Evolutionary conservation across 768 basidiomycete genomes (phyloP), one percentile per base, ranked within the genome.

Genomic region (Gloeophyllum trabeum): DNA sequence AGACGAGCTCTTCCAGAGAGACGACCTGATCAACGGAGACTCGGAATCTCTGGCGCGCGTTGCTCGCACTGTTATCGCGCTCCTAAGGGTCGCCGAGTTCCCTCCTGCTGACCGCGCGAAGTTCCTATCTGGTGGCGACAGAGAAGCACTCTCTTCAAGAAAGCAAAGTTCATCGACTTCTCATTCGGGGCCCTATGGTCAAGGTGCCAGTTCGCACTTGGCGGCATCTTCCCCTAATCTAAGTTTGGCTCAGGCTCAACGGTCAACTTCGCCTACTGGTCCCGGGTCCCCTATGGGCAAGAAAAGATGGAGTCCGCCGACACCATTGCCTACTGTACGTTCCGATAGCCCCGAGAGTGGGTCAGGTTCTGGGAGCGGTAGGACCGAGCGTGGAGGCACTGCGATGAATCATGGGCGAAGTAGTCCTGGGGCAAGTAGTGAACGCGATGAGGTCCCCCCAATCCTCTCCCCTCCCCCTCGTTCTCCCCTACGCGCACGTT

Each of bases 31-130:
- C 19, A 74, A 80, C 51, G 69, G 64, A 21, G 70, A 72, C 7
- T 61, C 70, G 30, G 78, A 83, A 46, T 67, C 72, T 7, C 66
- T 86, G 20, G 76, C 73, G 32, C 74, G 84, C 42, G 86, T 91
- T 25, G 86, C 86, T 22, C 63, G 63, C 40, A 81, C 82, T n/a
- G 72, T 91, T 38, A 65, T 84, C 35, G 71, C 81, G 13, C 63
- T 91, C 21, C 67, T 81, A 40, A 69, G 73, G 52, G 65, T 74
- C 43, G 75, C 73, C 42, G 84, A 85, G 48, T 59, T 65, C 14
- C 73, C 73, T 22, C 48, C 58, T n/a, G 53, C 64, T 14, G 65
- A 67, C 22, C 65, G 64, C 38, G 63, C 64, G 23, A 79, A 68
- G 50, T 58, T 65, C 52, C 58, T 75, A 32, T 58, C 61, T 21